These are phyloP conservation scores for Solanum habrochaites DNA, from an alignment of 257 asterid genomes.

Conservation along the genomic window DNA sequence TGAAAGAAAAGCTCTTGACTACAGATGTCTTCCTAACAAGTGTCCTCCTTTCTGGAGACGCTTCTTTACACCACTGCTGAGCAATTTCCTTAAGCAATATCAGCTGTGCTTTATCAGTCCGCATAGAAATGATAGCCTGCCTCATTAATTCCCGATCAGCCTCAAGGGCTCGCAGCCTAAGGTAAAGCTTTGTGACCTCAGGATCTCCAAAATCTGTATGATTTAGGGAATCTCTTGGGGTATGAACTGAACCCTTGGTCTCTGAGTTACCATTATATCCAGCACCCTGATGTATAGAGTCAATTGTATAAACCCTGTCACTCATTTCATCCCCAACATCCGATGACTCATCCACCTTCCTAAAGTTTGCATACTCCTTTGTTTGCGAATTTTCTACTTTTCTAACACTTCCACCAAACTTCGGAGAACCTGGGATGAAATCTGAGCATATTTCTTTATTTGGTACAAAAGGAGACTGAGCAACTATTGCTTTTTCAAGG, in stretches of 20 bases:
- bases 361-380: conserved; percentile 34
- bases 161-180: conserved; percentile 87
- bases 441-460: conserved; percentile 40
- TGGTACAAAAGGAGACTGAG: conserved; percentile 60
- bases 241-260: conserved; percentile 39
- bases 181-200: conserved; percentile 73
- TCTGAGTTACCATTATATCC: conserved; percentile 19
- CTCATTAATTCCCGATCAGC: conserved; percentile 99
- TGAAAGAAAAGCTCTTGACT: conserved; percentile 32
- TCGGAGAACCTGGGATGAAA: conserved; percentile 42
- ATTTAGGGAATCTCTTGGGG: conserved; percentile 33
- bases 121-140: conserved; percentile 71
- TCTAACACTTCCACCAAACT: conserved; percentile 33
- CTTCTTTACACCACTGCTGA: conserved; percentile 67
- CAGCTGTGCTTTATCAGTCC: conserved; percentile 86
- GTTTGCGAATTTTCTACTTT: conserved; percentile 38
- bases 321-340: conserved; percentile 58
- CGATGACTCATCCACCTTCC: conserved; percentile 40
- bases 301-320: conserved; percentile 82
- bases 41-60: conserved; percentile 43
- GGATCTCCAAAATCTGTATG: conserved; percentile 39
- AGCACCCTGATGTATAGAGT: conserved; percentile 61
- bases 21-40: conserved; percentile 43
- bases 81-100: conserved; percentile 87
- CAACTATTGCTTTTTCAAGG: conserved; percentile 64